Evolutionary conservation across 345 rosid genomes (phyloP), one percentile per base, ranked within the genome.

Genomic region (Populus simonii): DNA sequence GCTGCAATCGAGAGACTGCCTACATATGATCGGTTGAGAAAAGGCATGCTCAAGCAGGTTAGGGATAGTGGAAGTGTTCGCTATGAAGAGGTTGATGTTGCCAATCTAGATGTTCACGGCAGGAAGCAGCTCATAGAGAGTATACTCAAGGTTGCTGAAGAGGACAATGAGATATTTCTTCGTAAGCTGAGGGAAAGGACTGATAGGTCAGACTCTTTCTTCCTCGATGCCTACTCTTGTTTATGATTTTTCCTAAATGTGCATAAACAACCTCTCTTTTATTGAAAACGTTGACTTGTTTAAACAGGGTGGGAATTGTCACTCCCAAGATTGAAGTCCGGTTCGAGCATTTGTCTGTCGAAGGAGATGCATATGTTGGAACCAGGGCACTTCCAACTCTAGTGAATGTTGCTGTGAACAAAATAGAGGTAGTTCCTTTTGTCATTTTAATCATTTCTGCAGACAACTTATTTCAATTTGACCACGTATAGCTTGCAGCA

Each of bases 1-100:
- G 91, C 90, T 11, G 88, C 93, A 39, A 87, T 90, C 4, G 93
- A 90, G 81, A 84, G 89, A 72, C 84, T 88, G 70, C 90, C 93
- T 9, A 90, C 91, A 2, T 83, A 84, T 74, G 84, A 87, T 72
- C 75, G 93, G 41, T 20, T 90, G 66, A 86, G 78, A 71, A 88
- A 72, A 66, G 84, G 86, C 5, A 72, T 87, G 69, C 55, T 86
- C 47, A 83, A 73, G 78, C 88, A 84, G 23, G 87, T 81, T 47
- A 47, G 77, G 70, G 89, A 80, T 8, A 78, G 80, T 53, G 91
- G 87, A 61, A 81, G 51, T 9, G 72, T 87, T 31, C 83, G 74
- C 9, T 82, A 82, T n/a, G 84, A 72, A 39, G 87, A 89, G 78
- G 84, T 87, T 51, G 89, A 90, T 76, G 88, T 88, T 49, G 53